phyloP scores from a whole-genome alignment of 208 protist species.

The Crithidia sp. region DNA sequence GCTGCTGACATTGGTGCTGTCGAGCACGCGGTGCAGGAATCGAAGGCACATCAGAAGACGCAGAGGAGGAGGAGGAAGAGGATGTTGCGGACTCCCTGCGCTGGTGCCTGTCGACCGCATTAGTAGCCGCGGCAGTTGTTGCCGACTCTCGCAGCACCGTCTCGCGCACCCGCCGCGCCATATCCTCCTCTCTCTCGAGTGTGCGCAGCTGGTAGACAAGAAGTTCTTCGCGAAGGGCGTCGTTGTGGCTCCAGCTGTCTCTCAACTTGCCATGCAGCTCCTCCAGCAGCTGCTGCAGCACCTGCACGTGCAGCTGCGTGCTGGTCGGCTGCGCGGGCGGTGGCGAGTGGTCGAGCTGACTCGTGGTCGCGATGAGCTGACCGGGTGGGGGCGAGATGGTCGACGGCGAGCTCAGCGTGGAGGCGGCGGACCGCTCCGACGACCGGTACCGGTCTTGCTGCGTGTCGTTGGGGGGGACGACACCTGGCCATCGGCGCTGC shows the following conservation, averaged over 20 bases:
- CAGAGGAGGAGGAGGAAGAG: not conserved
- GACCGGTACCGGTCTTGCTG: not conserved
- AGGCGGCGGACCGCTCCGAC: constrained; percentile 12
- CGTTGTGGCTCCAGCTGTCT: constrained; percentile 42
- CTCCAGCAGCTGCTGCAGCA: constrained; percentile 30
- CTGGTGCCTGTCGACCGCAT: not conserved
- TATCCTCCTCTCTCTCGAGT: constrained; percentile 30
- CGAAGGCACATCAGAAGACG: too few species aligned
- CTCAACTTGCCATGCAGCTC: constrained; percentile 38
- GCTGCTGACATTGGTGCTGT: not conserved
- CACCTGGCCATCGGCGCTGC: too few species aligned
- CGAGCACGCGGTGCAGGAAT: too few species aligned
- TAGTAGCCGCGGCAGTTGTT: not conserved
- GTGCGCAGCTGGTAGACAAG: constrained; percentile 34
- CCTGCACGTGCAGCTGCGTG: constrained; percentile 20
- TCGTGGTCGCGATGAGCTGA: constrained; percentile 3
- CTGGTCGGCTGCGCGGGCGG: too few species aligned
- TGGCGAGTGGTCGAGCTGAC: not conserved
- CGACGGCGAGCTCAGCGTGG: constrained; percentile 10
- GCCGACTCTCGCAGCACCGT: constrained; percentile 2
- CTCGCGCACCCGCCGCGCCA: constrained; percentile 9
- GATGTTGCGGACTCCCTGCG: not conserved
- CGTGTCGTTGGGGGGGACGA: too few species aligned
- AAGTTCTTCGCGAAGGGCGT: constrained; percentile 35
- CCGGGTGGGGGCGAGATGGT: not conserved